Percentiles rank a stretch among this genome's conserved stretches.
phyloP scores from a whole-genome alignment of 73 alveolate species.

The Tetrahymena thermophila region DNA sequence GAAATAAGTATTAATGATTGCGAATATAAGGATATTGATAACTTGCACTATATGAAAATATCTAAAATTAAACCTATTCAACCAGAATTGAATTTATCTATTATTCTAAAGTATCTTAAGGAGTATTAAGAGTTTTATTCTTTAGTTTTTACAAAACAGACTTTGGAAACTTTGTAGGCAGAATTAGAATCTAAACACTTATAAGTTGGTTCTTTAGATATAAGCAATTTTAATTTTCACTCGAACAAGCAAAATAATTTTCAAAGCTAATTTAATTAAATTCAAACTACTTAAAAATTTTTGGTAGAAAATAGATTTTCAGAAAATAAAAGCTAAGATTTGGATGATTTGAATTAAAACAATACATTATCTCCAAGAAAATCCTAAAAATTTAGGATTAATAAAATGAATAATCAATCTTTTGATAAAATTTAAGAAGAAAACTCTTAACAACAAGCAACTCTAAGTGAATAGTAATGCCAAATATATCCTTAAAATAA shows the following conservation, averaged over 20 bases:
- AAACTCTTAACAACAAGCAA: not conserved
- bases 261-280: too few relatives aligned
- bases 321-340: too few relatives aligned
- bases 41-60: too few relatives aligned
- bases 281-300: too few relatives aligned
- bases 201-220: not conserved
- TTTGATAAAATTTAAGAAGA: not conserved
- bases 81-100: not conserved
- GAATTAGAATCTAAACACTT: not conserved
- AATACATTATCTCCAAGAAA: not conserved
- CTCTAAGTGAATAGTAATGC: not conserved
- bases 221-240: not conserved
- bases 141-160: not conserved
- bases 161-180: not conserved
- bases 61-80: too few relatives aligned
- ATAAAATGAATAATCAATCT: too few relatives aligned
- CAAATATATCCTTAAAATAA: not conserved
- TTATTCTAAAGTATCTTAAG: not conserved
- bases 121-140: not conserved
- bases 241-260: too few relatives aligned
- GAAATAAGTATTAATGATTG: not conserved
- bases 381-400: too few relatives aligned
- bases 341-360: not conserved
- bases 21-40: not conserved
- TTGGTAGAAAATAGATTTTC: not conserved